These are phyloP conservation scores for Sugiyamaella novakii DNA, from an alignment of 1,139 yeast species.

Conservation along the genomic window DNA sequence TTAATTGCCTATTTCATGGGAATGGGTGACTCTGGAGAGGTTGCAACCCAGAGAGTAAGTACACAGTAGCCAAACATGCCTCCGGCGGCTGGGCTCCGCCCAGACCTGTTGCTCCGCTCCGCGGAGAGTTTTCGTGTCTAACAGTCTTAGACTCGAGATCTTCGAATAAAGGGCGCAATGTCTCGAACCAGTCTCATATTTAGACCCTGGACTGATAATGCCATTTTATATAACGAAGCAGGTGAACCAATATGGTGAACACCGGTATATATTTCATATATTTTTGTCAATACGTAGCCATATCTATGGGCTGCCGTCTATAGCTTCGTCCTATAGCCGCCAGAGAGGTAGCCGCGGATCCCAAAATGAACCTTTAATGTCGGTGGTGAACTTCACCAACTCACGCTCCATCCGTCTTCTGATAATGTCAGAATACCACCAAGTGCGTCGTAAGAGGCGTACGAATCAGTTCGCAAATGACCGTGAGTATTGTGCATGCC, in stretches of 20 bases:
- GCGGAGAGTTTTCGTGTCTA: too few relatives aligned
- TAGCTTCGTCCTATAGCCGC: too few relatives aligned
- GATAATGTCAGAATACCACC: constrained; percentile 18
- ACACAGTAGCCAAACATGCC: too few relatives aligned
- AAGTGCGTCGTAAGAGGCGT: constrained; percentile 27
- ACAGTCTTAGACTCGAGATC: constrained; percentile 29
- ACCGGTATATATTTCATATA: not conserved
- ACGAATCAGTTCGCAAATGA: constrained; percentile 45
- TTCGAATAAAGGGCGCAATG: constrained; percentile 34
- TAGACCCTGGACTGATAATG: constrained; percentile 46
- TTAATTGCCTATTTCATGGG: constrained; percentile 65
- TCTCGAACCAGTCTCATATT: constrained; percentile 36
- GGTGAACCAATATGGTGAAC: constrained; percentile 44
- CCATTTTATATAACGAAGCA: constrained; percentile 46
- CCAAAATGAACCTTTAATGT: not conserved
- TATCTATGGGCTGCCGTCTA: too few relatives aligned
- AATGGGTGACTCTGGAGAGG: constrained; percentile 56
- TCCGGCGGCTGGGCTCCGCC: too few relatives aligned
- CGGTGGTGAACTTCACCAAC: constrained; percentile 3
- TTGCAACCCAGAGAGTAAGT: constrained; percentile 41
- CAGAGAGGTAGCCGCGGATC: not conserved
- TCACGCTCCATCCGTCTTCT: not conserved
- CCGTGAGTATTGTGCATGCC: constrained; percentile 37
- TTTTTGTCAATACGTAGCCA: too few relatives aligned
- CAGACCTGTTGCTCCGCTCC: too few relatives aligned